Evolutionary conservation across 2,329 filamentous ascomycete species (phyloP), one percentile per base, ranked within the genome.

Genomic region (Alternaria novae-zelandiae): DNA sequence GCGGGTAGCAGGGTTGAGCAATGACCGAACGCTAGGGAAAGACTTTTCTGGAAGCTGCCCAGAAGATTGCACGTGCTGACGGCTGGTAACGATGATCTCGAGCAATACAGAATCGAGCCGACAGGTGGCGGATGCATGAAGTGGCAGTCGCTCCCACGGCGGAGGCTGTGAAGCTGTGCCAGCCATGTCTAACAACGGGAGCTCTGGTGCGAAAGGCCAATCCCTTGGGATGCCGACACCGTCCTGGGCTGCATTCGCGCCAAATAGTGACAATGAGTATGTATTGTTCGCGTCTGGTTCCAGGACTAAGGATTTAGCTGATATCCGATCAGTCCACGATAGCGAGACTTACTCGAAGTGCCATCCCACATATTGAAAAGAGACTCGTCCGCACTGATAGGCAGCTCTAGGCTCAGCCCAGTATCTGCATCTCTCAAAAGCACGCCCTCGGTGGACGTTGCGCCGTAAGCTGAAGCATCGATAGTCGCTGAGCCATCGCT

Each of bases 91-190:
- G 2, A 56, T 32, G 30, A 62, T 26, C 21, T 59, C 59, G 0
- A 61, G 54, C 8, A 65, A 20, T 7, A 65, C 63, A 17, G 50
- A 53, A 55, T 65, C 63, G 25, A 65, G 59, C 32, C 63, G 53
- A 30, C 59, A 62, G 15, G 44, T 59, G 9, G 63, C 36, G 7
- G 54, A 50, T n/a, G 59, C 25, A 47, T 65, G 59, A 9, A 57
- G 44, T 9, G 63, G 63, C 17, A 63, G 25, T 36, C 59, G 36
- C 43, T 65, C 59, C 63, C 63, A 65, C 15, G 26, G 13, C 23
- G 36, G 36, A 41, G 36, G n/a, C 36, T 41, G 36, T 41, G 36
- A 41, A 41, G 36, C 1, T 41, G 36, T 41, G n/a, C 36, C 36
- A 17, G 3, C 36, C 36, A 41, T 2, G n/a, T 41, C 36, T 41